Percentiles rank a stretch among this genome's conserved stretches.
These are phyloP conservation scores for Diplocarpon rosae DNA, from an alignment of 2,329 filamentous ascomycete species.

Conservation along the genomic window DNA sequence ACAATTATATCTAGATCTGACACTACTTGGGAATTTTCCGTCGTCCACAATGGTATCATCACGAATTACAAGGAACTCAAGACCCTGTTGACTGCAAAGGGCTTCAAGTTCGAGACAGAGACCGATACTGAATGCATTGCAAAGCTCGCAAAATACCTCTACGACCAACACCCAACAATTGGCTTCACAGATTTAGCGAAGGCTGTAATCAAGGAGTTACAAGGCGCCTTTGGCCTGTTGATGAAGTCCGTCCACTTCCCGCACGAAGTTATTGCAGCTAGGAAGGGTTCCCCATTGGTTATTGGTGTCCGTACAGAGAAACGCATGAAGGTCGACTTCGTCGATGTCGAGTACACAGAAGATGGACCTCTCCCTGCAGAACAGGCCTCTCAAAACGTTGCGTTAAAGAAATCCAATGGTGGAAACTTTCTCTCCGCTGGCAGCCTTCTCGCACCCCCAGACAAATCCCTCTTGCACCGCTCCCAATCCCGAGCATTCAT, in stretches of 20 bases:
- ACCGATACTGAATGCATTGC: constrained; percentile 99
- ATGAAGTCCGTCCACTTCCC: constrained; percentile 99
- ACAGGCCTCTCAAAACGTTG: constrained; percentile 89
- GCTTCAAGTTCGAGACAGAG: constrained; percentile 97
- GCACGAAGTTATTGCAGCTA: constrained; percentile 92
- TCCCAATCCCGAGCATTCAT: constrained; percentile 98
- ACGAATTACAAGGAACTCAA: constrained; percentile 99
- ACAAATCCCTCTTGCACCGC: constrained; percentile 96
- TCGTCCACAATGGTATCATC: constrained; percentile 99
- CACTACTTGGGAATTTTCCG: constrained; percentile 86
- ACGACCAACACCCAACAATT: constrained; percentile 86
- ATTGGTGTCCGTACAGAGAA: constrained; percentile 93
- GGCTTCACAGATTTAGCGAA: constrained; percentile 95
- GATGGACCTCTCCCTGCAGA: constrained; percentile 77
- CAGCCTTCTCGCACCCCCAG: constrained; percentile 71
- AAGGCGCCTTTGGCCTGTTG: constrained; percentile 93
- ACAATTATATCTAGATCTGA: constrained; percentile 56
- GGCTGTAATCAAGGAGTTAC: constrained; percentile 94
- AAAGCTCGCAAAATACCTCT: constrained; percentile 96
- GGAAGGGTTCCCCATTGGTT: constrained; percentile 95
- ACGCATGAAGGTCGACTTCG: constrained; percentile 99
- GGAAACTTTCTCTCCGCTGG: constrained; percentile 55
- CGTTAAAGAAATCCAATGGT: constrained; percentile 75
- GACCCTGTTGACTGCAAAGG: constrained; percentile 84
- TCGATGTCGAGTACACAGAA: constrained; percentile 94